A percentile compares a stretch with the other conserved stretches of the same genome.
Conservation (phyloP, 176 grass and related monocot genomes). For the Oryza meridionalis region DNA sequence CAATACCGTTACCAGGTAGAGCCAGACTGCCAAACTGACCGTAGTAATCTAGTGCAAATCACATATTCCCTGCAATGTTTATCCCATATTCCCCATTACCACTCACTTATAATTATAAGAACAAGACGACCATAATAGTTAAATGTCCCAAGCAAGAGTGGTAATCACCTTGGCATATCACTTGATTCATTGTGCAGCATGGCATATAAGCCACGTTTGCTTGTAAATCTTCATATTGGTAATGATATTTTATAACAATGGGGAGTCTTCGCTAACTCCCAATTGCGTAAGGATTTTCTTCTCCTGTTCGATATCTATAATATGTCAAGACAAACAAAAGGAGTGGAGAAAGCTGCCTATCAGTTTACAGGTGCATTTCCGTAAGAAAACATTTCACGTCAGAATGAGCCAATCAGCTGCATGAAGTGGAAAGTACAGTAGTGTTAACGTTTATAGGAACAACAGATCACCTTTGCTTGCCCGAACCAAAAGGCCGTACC, state of each 20-base stretch:
- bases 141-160: background rate
- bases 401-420: slow-evolving; percentile 5
- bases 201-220: background rate
- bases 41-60: background rate
- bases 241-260: background rate
- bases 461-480: background rate
- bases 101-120: background rate
- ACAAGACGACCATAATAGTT: background rate
- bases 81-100: background rate
- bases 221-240: background rate
- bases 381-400: background rate
- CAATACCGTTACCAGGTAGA: background rate
- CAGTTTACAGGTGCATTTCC: slow-evolving; percentile 16
- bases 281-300: slow-evolving; percentile 63
- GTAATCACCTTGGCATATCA: slow-evolving; percentile 25
- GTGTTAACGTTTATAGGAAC: slow-evolving; percentile 6
- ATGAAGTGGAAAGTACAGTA: background rate
- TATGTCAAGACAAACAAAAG: slow-evolving; percentile 62
- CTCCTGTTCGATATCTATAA: slow-evolving; percentile 72
- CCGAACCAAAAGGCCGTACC: background rate
- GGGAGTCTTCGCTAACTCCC: slow-evolving; percentile 20
- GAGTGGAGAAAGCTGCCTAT: slow-evolving; percentile 9
- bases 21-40: background rate
- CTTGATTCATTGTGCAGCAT: background rate
- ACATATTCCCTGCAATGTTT: background rate